A percentile compares a stretch with the other conserved stretches of the same genome.
Evolutionary conservation across 176 grass and related monocot genomes (phyloP).

Genomic region (Puya raimondii): DNA sequence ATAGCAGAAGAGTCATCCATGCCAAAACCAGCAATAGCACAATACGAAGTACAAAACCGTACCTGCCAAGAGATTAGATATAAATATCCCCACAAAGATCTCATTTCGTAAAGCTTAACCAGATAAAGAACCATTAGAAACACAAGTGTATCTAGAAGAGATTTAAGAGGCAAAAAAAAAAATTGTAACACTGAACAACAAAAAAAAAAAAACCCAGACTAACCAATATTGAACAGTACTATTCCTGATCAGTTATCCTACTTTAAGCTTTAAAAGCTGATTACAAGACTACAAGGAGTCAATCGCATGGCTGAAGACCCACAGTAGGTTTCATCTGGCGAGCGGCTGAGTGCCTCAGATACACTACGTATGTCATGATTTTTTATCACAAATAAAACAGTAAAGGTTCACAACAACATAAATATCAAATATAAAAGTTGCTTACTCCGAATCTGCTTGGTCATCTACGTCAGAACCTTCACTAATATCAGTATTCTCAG

Average conservation of each 20-base stretch:
- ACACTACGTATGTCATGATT: too few species aligned
- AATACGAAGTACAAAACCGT: constrained; percentile 89
- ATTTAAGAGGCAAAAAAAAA: too few species aligned
- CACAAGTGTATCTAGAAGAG: background rate
- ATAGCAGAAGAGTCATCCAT: constrained; percentile 89
- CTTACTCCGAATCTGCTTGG: constrained; percentile 88
- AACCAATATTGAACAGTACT: background rate
- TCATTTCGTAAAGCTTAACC: too few species aligned
- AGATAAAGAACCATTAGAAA: background rate
- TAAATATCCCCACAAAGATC: background rate
- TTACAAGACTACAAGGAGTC: too few species aligned
- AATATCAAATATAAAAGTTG: constrained; percentile 4
- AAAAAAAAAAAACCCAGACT: background rate
- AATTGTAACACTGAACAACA: background rate
- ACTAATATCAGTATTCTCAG: constrained; percentile 40
- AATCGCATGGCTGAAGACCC: too few species aligned
- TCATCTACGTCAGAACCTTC: constrained; percentile 83
- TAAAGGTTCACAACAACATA: background rate
- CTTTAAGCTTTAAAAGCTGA: too few species aligned
- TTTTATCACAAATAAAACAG: background rate
- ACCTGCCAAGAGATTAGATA: constrained; percentile 44
- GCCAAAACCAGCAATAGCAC: constrained; percentile 74
- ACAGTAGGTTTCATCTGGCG: too few species aligned
- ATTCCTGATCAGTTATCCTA: too few species aligned
- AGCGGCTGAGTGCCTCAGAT: too few species aligned